Percentiles rank a stretch among this genome's conserved stretches.
Evolutionary conservation across 345 rosid species (phyloP).

Genomic region (Durio zibethinus): DNA sequence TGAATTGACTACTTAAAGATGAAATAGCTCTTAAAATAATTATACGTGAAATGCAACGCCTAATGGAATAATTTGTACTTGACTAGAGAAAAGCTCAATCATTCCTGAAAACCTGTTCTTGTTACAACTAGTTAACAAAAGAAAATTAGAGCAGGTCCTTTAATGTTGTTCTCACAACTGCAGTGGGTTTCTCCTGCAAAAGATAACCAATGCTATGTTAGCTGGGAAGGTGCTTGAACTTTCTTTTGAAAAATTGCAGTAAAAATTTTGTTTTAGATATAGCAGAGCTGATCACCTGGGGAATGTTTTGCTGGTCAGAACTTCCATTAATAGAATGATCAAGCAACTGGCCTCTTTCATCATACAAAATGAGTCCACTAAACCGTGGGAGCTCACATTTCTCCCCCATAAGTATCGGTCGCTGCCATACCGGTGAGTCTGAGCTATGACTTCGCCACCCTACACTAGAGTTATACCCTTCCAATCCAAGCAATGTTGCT

Average conservation of each 20-base stretch:
- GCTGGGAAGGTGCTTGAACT: not conserved
- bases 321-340: constrained; percentile 31
- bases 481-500: constrained; percentile 28
- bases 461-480: constrained; percentile 12
- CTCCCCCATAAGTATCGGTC: constrained; percentile 87
- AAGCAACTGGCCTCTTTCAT: constrained; percentile 52
- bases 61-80: not conserved
- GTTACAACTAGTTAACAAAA: not conserved
- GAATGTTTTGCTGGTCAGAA: constrained; percentile 1
- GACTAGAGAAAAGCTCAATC: not conserved
- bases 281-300: not conserved
- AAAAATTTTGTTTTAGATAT: not conserved
- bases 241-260: not conserved
- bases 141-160: constrained; percentile 6
- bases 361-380: constrained; percentile 78
- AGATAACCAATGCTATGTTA: not conserved
- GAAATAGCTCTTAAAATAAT: not conserved
- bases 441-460: constrained; percentile 57
- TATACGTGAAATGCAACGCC: not conserved
- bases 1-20: not conserved
- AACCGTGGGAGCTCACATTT: constrained; percentile 75
- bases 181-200: constrained; percentile 1
- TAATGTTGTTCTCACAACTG: constrained; percentile 1
- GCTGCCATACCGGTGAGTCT: constrained; percentile 67
- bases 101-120: not conserved